A percentile compares a stretch with the other conserved stretches of the same genome.
Conservation (phyloP, 2,329 filamentous ascomycete species). For the Xylariaceae sp. region DNA sequence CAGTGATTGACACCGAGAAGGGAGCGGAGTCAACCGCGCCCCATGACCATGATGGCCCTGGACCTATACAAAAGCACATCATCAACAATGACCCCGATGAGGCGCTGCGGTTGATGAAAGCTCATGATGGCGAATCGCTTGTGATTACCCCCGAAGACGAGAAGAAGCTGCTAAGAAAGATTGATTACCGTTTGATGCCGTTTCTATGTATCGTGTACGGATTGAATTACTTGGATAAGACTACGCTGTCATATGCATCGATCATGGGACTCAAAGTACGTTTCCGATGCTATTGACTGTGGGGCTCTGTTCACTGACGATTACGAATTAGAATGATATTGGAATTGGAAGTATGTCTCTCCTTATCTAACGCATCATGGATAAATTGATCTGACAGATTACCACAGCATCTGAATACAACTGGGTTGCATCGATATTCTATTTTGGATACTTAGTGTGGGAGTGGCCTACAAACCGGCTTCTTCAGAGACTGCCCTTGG, state of each 20-base stretch:
- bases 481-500: slow-evolving; percentile 60
- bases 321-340: slow-evolving; percentile 21
- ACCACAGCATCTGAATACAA: slow-evolving; percentile 34
- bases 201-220: slow-evolving; percentile 56
- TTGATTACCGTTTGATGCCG: slow-evolving; percentile 44
- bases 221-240: slow-evolving; percentile 52
- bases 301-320: neutral
- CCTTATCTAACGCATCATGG: neutral
- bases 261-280: slow-evolving; percentile 47
- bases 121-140: slow-evolving; percentile 32
- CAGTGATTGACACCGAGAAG: slow-evolving; percentile 17
- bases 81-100: slow-evolving; percentile 39
- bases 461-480: slow-evolving; percentile 65
- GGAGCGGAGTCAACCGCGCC: slow-evolving; percentile 6
- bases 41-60: slow-evolving; percentile 4
- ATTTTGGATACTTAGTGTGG: slow-evolving; percentile 50
- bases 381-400: slow-evolving; percentile 27
- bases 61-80: slow-evolving; percentile 31
- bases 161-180: slow-evolving; percentile 40
- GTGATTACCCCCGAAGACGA: slow-evolving; percentile 37
- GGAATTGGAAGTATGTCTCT: slow-evolving; percentile 22
- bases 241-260: slow-evolving; percentile 44
- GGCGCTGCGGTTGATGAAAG: slow-evolving; percentile 37
- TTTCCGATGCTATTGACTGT: neutral
- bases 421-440: slow-evolving; percentile 50